phyloP scores from a whole-genome alignment of 2,329 filamentous ascomycete genomes.

The Cladophialophora immunda region DNA sequence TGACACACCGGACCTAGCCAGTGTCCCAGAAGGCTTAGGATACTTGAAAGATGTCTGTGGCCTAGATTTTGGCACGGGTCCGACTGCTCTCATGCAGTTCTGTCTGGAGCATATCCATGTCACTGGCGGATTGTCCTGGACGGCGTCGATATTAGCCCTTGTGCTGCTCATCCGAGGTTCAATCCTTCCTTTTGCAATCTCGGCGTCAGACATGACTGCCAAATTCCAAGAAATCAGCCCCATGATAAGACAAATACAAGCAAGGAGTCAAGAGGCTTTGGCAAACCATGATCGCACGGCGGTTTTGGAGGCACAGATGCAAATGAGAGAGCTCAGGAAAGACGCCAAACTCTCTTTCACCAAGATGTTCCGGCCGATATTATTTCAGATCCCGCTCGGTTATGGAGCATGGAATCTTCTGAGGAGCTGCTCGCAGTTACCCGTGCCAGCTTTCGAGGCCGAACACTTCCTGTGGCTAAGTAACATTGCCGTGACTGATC shows the following conservation, averaged over 20 bases:
- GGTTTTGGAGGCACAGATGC: constrained; percentile 56
- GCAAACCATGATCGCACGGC: constrained; percentile 57
- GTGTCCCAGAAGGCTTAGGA: constrained; percentile 78
- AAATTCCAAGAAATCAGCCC: constrained; percentile 70
- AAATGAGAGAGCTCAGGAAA: constrained; percentile 62
- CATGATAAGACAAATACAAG: constrained; percentile 63
- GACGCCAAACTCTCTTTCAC: constrained; percentile 63
- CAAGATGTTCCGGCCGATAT: constrained; percentile 64
- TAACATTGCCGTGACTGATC: constrained; percentile 79
- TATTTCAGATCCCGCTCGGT: constrained; percentile 73
- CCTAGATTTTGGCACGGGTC: constrained; percentile 85
- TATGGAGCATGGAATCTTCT: constrained; percentile 83
- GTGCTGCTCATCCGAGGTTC: constrained; percentile 73
- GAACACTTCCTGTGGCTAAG: constrained; percentile 80
- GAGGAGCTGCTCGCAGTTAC: constrained; percentile 76
- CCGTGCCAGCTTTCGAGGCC: constrained; percentile 78
- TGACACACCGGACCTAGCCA: constrained; percentile 50
- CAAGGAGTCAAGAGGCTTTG: constrained; percentile 60
- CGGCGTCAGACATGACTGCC: constrained; percentile 68
- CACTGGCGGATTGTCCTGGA: constrained; percentile 80
- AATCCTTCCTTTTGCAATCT: constrained; percentile 70
- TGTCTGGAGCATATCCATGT: constrained; percentile 84
- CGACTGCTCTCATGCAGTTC: constrained; percentile 77
- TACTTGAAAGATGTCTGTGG: constrained; percentile 80
- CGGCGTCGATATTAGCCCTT: constrained; percentile 73